Evolutionary conservation across 768 basidiomycete species (phyloP), one percentile per base, ranked within the genome.

Genomic region (Podaxis sp.): DNA sequence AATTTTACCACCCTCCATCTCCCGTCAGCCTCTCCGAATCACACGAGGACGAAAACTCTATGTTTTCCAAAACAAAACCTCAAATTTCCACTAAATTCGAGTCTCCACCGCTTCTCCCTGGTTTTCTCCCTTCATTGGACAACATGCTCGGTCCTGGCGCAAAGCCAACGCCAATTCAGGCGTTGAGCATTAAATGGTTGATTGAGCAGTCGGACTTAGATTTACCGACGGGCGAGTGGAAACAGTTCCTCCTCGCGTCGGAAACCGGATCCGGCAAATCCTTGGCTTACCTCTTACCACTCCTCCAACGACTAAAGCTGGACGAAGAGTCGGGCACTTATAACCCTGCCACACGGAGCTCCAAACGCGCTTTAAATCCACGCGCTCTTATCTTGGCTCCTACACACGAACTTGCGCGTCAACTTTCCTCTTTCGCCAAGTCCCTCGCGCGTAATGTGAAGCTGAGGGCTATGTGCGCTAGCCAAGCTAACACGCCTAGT

Each of bases 261-360:
- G 94, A 96, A 74, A 96, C 93, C 0, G 95, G 95, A 15, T 94
- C 93, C 0, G 95, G 94, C 0, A 96, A 96, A 76, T 94, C 91
- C 2, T 84, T 96, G 30, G 95, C 95, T 1, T 96, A 95, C 73
- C 83, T 96, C 48, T 81, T 96, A 4, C 95, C 95, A 0, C 73
- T 96, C 59, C 79, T 96, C 1, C 90, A 96, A 66, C 77, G 82
- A 65, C 78, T 96, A 71, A 96, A 96, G 72, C 71, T 76, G 53
- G 77, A 83, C 2, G 93, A 96, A 70, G 26, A 53, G 12, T 52
- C 51, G 2, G 55, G 36, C 15, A 30, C 30, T 51, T 28, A 33
- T 54, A 26, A 22, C 40, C 44, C 6, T 6, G n/a, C n/a, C 39
- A 48, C n/a, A 2, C 52, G 22, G n/a, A 39, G 26, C 7, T 36